Percentiles rank a stretch among this genome's conserved stretches.
phyloP scores from a whole-genome alignment of 192 early-diverging fungal species.

The Entophlyctis luteolus region DNA sequence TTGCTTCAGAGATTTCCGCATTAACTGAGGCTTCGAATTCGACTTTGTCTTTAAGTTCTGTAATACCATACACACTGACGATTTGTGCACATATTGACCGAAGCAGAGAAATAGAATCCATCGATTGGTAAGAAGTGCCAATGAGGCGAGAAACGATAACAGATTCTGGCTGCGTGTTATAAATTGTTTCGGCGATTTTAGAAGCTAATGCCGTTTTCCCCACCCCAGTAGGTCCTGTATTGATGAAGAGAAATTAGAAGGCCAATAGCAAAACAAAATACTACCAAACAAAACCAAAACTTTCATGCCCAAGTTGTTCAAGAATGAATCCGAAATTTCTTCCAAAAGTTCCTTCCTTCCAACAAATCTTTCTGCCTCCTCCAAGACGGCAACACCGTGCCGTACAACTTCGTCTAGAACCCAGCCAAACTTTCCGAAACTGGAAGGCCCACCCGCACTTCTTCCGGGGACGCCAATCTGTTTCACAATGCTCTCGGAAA shows the following conservation, averaged over 20 bases:
- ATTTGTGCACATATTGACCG: slow-evolving; percentile 27
- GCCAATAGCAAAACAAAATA: not conserved
- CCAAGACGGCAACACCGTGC: slow-evolving; percentile 5
- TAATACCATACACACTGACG: slow-evolving; percentile 14
- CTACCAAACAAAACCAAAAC: slow-evolving; percentile 24
- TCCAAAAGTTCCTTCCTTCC: slow-evolving; percentile 6
- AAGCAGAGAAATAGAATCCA: slow-evolving; percentile 17
- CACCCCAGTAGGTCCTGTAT: slow-evolving; percentile 20
- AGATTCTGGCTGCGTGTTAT: not conserved
- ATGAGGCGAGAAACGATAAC: slow-evolving; percentile 16
- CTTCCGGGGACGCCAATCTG: not conserved
- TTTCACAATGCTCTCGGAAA: slow-evolving; percentile 28
- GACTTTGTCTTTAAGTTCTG: slow-evolving; percentile 19
- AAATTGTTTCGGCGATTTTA: slow-evolving; percentile 3
- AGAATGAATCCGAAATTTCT: not conserved
- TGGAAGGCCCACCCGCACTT: not conserved
- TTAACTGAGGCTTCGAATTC: slow-evolving; percentile 2
- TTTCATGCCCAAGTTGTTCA: not conserved
- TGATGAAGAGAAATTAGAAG: not conserved
- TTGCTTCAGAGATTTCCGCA: slow-evolving; percentile 15
- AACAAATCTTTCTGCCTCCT: slow-evolving; percentile 22
- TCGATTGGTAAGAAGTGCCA: slow-evolving; percentile 6
- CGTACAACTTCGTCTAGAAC: slow-evolving; percentile 14
- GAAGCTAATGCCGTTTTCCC: slow-evolving; percentile 26
- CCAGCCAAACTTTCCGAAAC: not conserved